A percentile compares a stretch with the other conserved stretches of the same genome.
Conservation (phyloP, 148 eudicot genomes). For the Camellia lanceoleosa region DNA sequence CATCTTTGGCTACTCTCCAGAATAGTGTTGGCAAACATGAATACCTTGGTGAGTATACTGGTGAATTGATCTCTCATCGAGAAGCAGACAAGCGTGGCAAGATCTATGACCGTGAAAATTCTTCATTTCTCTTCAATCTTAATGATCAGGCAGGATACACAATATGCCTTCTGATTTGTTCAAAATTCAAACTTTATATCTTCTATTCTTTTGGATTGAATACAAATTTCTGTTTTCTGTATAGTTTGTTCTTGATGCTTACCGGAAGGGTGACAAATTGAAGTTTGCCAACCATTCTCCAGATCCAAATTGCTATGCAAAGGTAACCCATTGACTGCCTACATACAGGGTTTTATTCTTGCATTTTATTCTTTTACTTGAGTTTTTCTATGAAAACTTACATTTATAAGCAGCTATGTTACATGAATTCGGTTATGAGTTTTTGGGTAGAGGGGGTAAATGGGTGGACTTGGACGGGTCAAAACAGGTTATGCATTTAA, state of each 20-base stretch:
- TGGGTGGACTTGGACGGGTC: too few relatives aligned
- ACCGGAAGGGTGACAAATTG: constrained; percentile 85
- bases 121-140: constrained; percentile 88
- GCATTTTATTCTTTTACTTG: background rate
- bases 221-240: constrained; percentile 5
- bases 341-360: background rate
- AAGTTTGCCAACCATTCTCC: constrained; percentile 99
- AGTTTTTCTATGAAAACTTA: background rate
- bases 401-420: background rate
- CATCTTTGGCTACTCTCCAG: constrained; percentile 34
- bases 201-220: background rate
- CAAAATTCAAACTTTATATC: background rate
- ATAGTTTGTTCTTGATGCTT: constrained; percentile 98
- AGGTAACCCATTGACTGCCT: constrained; percentile 43
- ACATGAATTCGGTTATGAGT: background rate
- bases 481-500: too few relatives aligned
- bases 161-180: background rate
- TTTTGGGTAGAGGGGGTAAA: too few relatives aligned
- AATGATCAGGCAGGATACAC: constrained; percentile 70
- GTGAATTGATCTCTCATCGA: constrained; percentile 92
- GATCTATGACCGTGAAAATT: constrained; percentile 93
- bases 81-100: constrained; percentile 99
- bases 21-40: constrained; percentile 84
- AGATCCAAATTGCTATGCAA: constrained; percentile 92
- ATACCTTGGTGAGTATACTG: constrained; percentile 98